Evolutionary conservation across 202 grass and related monocot species (phyloP).

Genomic region (Panicum virgatum): DNA sequence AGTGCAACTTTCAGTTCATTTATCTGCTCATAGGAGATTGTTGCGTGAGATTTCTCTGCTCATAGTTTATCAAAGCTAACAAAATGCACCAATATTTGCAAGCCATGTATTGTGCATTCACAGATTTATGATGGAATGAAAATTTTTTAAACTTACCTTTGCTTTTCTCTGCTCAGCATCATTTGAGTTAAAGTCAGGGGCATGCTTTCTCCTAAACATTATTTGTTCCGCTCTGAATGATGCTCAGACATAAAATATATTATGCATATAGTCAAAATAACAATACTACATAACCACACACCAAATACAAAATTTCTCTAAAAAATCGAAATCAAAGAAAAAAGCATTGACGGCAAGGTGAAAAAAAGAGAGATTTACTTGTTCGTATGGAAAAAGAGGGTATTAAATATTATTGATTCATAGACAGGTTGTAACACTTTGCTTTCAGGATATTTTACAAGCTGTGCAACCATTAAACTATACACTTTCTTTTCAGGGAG

Average conservation of each 20-base stretch:
- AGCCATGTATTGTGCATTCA: background rate
- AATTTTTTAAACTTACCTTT: conserved; percentile 55
- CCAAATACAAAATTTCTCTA: background rate
- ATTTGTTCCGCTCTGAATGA: conserved; percentile 32
- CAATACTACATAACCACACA: background rate
- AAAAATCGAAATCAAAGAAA: background rate
- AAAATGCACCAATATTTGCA: background rate
- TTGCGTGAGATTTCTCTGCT: background rate
- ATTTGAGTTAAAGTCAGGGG: conserved; percentile 42
- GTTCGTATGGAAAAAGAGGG: background rate
- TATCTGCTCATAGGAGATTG: conserved; percentile 54
- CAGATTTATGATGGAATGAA: background rate
- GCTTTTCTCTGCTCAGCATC: conserved; percentile 53
- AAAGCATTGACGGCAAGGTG: background rate
- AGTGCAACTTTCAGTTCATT: conserved; percentile 70
- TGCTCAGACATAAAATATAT: conserved; percentile 14
- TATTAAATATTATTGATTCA: background rate
- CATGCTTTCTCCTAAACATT: conserved; percentile 81
- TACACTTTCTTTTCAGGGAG: background rate
- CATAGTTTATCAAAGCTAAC: background rate
- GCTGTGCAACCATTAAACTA: background rate
- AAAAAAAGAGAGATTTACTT: background rate
- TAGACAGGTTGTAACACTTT: background rate
- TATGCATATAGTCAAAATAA: background rate
- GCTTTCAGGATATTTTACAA: conserved; percentile 3